Conservation (phyloP, 352 stramenopile species). For the Globisporangium carolinianum region DNA sequence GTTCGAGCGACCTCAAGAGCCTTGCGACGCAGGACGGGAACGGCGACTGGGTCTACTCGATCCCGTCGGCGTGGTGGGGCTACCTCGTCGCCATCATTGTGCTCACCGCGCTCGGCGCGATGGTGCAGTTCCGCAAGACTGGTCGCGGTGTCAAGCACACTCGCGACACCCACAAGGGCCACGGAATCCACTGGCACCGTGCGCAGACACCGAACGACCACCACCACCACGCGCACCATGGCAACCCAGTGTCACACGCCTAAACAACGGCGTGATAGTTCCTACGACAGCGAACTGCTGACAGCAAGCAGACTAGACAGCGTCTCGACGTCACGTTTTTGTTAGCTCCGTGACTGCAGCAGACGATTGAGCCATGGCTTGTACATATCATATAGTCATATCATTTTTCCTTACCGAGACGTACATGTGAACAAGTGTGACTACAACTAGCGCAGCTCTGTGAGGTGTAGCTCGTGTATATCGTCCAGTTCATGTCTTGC, state of each 20-base stretch:
- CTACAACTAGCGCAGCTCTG: no score
- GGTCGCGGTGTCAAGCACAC: conserved; percentile 9
- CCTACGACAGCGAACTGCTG: no score
- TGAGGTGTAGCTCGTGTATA: no score
- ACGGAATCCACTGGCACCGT: conserved; percentile 1
- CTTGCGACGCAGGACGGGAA: conserved; percentile 30
- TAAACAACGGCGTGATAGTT: not conserved
- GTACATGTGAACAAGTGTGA: no score
- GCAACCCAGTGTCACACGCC: conserved; percentile 12
- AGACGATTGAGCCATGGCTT: no score
- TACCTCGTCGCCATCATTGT: conserved; percentile 48
- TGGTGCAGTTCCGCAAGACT: conserved; percentile 61
- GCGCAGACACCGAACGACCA: conserved; percentile 9
- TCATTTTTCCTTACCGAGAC: no score
- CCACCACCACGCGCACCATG: conserved; percentile 9
- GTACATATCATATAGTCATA: no score
- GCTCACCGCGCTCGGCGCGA: conserved; percentile 41
- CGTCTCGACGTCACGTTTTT: no score
- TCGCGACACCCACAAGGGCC: conserved; percentile 9
- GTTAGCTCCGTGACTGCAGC: no score
- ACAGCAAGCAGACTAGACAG: no score
- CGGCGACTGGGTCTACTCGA: conserved; percentile 41
- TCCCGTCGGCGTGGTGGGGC: conserved; percentile 51
- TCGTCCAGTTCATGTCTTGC: no score
- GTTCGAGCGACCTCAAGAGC: conserved; percentile 36